Conservation (phyloP, 2,329 filamentous ascomycete genomes). For the Phyllosticta paracitricarpa region DNA sequence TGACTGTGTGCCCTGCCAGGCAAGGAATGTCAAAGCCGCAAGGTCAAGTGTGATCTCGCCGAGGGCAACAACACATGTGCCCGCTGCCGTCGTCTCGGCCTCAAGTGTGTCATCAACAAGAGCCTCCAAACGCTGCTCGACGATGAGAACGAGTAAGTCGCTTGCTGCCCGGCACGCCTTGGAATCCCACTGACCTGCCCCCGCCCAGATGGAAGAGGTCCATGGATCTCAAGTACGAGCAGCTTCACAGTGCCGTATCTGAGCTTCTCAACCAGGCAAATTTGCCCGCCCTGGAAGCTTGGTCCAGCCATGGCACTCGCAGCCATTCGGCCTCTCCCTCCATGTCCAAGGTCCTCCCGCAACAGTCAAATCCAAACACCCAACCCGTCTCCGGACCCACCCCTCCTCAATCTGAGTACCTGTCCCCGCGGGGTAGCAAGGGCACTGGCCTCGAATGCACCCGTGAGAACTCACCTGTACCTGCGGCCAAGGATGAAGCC, state of each 20-base stretch:
- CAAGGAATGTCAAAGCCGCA: conserved; percentile 26
- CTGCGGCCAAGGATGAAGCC: conserved; percentile 6
- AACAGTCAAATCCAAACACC: background rate
- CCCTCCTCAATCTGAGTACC: conserved; percentile 19
- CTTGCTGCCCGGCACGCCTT: background rate
- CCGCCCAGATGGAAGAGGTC: conserved; percentile 22
- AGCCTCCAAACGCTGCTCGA: conserved; percentile 23
- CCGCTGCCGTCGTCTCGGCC: conserved; percentile 39
- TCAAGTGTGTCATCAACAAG: conserved; percentile 70
- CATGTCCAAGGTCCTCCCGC: conserved; percentile 9
- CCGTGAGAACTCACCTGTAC: conserved; percentile 23
- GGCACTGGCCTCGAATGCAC: conserved; percentile 25
- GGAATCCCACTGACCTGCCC: background rate
- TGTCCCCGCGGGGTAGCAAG: conserved; percentile 17
- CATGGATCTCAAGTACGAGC: conserved; percentile 18
- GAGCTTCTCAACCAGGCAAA: conserved; percentile 20
- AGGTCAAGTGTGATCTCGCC: conserved; percentile 26
- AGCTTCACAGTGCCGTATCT: conserved; percentile 20
- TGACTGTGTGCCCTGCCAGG: conserved; percentile 13
- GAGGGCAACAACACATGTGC: conserved; percentile 23
- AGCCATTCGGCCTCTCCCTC: conserved; percentile 13
- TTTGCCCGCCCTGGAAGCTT: conserved; percentile 17
- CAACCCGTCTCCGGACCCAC: conserved; percentile 13
- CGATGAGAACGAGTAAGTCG: conserved; percentile 22
- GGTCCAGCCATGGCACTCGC: conserved; percentile 10